These are phyloP conservation scores for Passalora sequoiae DNA, from an alignment of 2,329 filamentous ascomycete genomes.

Conservation along the genomic window DNA sequence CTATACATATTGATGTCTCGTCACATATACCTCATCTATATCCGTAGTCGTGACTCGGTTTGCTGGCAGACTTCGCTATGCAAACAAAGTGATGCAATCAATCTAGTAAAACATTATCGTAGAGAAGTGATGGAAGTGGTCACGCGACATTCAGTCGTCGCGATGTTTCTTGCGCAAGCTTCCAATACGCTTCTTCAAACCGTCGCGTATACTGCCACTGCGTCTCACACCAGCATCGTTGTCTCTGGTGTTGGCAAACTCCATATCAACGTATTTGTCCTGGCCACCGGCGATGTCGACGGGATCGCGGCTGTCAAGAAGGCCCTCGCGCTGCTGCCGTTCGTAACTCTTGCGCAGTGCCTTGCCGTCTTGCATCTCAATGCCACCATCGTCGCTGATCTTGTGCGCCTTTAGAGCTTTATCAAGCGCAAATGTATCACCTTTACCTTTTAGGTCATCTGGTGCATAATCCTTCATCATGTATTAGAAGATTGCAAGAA, in stretches of 20 bases:
- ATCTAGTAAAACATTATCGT: too few species aligned
- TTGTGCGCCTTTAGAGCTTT: conserved; percentile 60
- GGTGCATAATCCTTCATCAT: conserved; percentile 57
- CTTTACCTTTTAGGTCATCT: conserved; percentile 76
- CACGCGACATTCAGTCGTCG: too few species aligned
- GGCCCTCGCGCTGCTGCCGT: conserved; percentile 27
- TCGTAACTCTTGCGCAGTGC: conserved; percentile 36
- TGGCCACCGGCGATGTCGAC: conserved; percentile 33
- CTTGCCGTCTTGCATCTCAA: conserved; percentile 42
- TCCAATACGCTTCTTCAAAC: conserved; percentile 46
- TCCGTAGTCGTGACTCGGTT: too few species aligned
- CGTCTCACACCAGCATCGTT: conserved; percentile 25
- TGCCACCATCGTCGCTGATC: conserved; percentile 35
- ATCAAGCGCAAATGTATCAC: conserved; percentile 68
- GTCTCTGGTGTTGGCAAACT: conserved; percentile 26
- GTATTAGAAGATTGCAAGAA: conserved; percentile 56
- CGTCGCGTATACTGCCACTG: conserved; percentile 34
- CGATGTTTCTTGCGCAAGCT: conserved; percentile 39
- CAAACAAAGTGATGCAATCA: too few species aligned
- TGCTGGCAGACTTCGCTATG: too few species aligned
- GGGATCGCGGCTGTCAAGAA: conserved; percentile 29
- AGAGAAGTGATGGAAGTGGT: too few species aligned
- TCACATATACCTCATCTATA: too few species aligned
- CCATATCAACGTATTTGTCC: conserved; percentile 30
- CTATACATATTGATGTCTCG: too few species aligned